Evolutionary conservation across 2,329 filamentous ascomycete species (phyloP).

Genomic region (Bimuria novae-zelandiae): DNA sequence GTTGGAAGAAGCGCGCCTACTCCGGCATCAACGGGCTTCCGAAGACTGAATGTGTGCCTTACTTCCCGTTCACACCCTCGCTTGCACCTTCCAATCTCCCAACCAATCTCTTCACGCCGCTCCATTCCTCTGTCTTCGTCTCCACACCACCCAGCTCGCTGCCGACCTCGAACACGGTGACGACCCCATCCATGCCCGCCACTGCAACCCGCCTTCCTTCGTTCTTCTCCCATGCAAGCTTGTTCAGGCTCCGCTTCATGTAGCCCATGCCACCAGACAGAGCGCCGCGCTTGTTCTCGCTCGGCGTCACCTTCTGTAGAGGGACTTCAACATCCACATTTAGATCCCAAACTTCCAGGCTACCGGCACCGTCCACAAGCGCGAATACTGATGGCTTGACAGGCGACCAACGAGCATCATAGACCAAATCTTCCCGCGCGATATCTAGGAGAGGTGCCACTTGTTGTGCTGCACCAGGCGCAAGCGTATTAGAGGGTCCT

Average conservation of each 20-base stretch:
- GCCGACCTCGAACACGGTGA: slow-evolving; percentile 93
- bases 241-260: slow-evolving; percentile 87
- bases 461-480: slow-evolving; percentile 47
- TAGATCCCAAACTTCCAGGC: slow-evolving; percentile 93
- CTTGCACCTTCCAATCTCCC: slow-evolving; percentile 66
- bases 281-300: slow-evolving; percentile 49
- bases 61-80: slow-evolving; percentile 32
- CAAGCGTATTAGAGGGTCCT: slow-evolving; percentile 50
- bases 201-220: slow-evolving; percentile 87
- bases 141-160: slow-evolving; percentile 83
- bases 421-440: slow-evolving; percentile 92
- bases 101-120: slow-evolving; percentile 86
- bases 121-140: slow-evolving; percentile 87
- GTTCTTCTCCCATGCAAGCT: slow-evolving; percentile 88
- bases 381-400: slow-evolving; percentile 93
- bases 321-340: slow-evolving; percentile 92
- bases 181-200: slow-evolving; percentile 86
- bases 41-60: neutral
- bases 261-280: slow-evolving; percentile 58
- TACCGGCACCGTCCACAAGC: slow-evolving; percentile 89
- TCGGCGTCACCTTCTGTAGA: slow-evolving; percentile 77
- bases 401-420: slow-evolving; percentile 94
- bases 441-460: slow-evolving; percentile 85
- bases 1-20: neutral
- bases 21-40: neutral